Base-by-base conservation (phyloP, 2,329 filamentous ascomycete genomes). In the Aulographum hederae region DNA sequence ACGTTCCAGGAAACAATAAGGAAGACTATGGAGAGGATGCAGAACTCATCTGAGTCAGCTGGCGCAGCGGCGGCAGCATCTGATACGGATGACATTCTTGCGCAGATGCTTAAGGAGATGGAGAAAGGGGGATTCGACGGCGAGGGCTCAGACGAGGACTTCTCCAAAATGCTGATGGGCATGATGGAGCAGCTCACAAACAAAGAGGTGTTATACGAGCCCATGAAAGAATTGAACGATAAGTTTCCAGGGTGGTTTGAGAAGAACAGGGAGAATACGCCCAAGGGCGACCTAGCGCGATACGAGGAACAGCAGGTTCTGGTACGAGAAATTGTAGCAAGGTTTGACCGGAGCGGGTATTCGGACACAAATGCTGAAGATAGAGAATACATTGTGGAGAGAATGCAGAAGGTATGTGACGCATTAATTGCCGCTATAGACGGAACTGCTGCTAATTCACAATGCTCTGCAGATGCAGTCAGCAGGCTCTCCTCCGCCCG, bases 101-200 rank as follows among this genome's bases (percentile, higher is more conserved):
- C 80, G n/a, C 79, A 94, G 51, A 73, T 98, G 62, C 66, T 98
- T 46, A 89, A 89, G 53, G 79, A 89, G 38, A 75, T 94, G 58
- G 78, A 81, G 45, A 66, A 68, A 15, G 65, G 71, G 5, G 66
- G 65, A 16, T 46, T 63, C 36, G 53, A 61, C 1, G 60, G 56
- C 4, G 66, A 61, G 2, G 62, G 60, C 20, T 57, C 60, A 37
- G 82, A 94, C 34, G 84, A 89, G 44, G 84, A 92, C 43, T 79
- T 95, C 45, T 84, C 81, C 35, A 86, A 92, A 58, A 82, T 95
- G 73, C 69, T 98, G 37, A 72, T 92, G 66, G 80, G 79, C 33
- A 93, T 95, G 82, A 95, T 98, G 86, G 82, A 95, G 57, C 85
- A 98, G 54, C 66, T 98, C 39, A 95, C 89, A 3, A 93, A 92